A percentile compares a stretch with the other conserved stretches of the same genome.
Evolutionary conservation across 169 alveolate genomes (phyloP).

Genomic region (Babesia bovis): DNA sequence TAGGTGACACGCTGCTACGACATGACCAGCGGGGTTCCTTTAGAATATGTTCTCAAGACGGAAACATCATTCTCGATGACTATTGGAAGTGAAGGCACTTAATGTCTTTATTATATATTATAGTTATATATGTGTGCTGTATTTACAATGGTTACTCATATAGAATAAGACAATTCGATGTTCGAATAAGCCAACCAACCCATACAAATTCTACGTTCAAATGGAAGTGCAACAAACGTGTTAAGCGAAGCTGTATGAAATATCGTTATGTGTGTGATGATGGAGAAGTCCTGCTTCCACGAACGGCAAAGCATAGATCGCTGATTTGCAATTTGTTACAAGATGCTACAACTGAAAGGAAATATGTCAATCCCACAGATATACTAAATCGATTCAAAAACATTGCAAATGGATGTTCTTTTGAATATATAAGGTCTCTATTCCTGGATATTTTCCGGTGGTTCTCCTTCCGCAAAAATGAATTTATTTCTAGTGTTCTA

Average conservation of each 20-base stretch:
- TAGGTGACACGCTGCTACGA: constrained; percentile 59
- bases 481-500: constrained; percentile 12
- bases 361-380: neutral
- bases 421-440: constrained; percentile 19
- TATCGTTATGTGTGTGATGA: constrained; percentile 41
- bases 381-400: constrained; percentile 30
- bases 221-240: constrained; percentile 3
- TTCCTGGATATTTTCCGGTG: constrained; percentile 49
- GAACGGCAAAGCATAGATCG: constrained; percentile 14
- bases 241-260: neutral
- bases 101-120: neutral
- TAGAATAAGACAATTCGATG: neutral
- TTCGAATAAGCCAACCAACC: constrained; percentile 7
- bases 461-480: constrained; percentile 42
- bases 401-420: neutral
- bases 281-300: constrained; percentile 30
- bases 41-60: constrained; percentile 47
- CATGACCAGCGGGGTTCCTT: constrained; percentile 51
- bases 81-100: constrained; percentile 61
- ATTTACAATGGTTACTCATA: neutral
- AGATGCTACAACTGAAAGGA: constrained; percentile 7
- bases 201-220: neutral
- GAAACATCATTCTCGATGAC: constrained; percentile 62
- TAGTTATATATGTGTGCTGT: neutral
- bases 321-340: constrained; percentile 12